Conservation (phyloP, 176 grass and related monocot genomes). For the Dendrocalamus sinicus region DNA sequence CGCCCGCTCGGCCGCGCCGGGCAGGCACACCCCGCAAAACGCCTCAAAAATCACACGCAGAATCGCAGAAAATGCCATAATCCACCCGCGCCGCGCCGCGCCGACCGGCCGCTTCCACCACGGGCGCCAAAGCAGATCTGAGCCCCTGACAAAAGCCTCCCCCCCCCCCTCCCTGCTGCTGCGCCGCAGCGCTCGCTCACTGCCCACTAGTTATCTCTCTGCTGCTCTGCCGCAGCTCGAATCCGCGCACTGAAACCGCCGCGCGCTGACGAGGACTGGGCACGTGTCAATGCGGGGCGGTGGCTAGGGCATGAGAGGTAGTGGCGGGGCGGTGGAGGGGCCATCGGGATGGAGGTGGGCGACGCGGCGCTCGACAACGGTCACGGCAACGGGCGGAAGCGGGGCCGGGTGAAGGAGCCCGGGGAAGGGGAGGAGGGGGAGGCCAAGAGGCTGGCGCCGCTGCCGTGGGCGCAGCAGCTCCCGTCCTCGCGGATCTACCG, state of each 20-base stretch:
- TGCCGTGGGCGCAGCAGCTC: conserved; percentile 45
- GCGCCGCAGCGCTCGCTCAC: background rate
- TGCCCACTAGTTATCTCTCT: background rate
- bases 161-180: background rate
- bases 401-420: conserved; percentile 13
- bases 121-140: conserved; percentile 39
- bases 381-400: conserved; percentile 29
- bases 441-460: conserved; percentile 23
- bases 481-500: conserved; percentile 83
- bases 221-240: background rate
- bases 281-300: conserved; percentile 21
- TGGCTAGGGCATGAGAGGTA: conserved; percentile 35
- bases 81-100: background rate
- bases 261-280: background rate
- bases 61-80: background rate
- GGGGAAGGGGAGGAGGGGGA: background rate
- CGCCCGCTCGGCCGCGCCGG: background rate
- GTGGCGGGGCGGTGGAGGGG: background rate
- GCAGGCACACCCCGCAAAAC: background rate
- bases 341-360: conserved; percentile 42
- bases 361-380: background rate
- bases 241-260: background rate
- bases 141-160: background rate
- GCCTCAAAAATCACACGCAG: background rate
- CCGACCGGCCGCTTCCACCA: background rate